Conservation (phyloP, 1,139 yeast genomes). For the Scheffersomyces quercinus region DNA sequence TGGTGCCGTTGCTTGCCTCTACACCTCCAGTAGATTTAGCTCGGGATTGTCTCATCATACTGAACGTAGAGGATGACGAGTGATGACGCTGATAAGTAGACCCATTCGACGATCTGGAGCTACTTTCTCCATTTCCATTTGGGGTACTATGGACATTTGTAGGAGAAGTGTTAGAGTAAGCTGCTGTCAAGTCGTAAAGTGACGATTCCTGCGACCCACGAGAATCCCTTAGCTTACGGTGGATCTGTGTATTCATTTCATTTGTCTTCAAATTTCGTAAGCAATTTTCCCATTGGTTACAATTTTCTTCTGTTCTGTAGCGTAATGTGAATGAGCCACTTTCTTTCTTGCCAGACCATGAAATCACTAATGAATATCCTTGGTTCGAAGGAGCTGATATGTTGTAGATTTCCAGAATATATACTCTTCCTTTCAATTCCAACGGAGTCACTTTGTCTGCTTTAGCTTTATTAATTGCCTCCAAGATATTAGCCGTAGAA, state of each 20-base stretch:
- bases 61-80: constrained; percentile 46
- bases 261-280: constrained; percentile 45
- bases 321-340: constrained; percentile 72
- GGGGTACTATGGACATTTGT: constrained; percentile 6
- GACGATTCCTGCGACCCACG: constrained; percentile 31
- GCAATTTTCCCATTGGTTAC: constrained; percentile 71
- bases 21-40: constrained; percentile 21
- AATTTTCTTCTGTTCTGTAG: constrained; percentile 67
- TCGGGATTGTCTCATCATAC: constrained; percentile 45
- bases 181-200: constrained; percentile 24
- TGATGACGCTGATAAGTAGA: constrained; percentile 40
- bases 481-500: constrained; percentile 39
- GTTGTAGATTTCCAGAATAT: constrained; percentile 64
- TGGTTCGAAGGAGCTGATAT: constrained; percentile 40
- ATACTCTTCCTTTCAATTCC: constrained; percentile 69
- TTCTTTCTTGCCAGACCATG: constrained; percentile 81
- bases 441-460: constrained; percentile 32
- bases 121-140: constrained; percentile 4
- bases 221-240: constrained; percentile 41
- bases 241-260: constrained; percentile 45
- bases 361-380: constrained; percentile 61
- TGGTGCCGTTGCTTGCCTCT: constrained; percentile 7
- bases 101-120: constrained; percentile 28
- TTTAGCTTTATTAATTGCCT: constrained; percentile 32
- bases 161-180: constrained; percentile 15